Conservation (phyloP, 208 protist species). For the Crithidia thermophila region DNA sequence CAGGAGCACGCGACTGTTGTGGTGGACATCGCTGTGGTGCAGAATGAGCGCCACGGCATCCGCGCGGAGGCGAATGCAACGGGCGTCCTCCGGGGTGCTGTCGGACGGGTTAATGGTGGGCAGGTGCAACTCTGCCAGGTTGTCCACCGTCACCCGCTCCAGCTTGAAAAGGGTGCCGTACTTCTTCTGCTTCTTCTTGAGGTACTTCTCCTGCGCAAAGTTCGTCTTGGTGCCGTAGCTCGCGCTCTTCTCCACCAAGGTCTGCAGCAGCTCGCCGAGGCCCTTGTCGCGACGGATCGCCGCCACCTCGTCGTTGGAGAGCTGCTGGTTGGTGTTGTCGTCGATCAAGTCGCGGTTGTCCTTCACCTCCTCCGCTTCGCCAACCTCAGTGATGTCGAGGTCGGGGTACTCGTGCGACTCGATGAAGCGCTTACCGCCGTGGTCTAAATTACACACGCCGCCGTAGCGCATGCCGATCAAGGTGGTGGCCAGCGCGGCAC, state of each 20-base stretch:
- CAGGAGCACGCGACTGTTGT: constrained; percentile 71
- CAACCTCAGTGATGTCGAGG: constrained; percentile 74
- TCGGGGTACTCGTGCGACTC: constrained; percentile 83
- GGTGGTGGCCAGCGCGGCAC: constrained; percentile 57
- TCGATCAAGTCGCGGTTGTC: constrained; percentile 88
- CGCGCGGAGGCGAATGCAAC: constrained; percentile 68
- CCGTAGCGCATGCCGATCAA: constrained; percentile 85
- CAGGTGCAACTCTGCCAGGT: constrained; percentile 74
- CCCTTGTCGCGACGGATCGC: constrained; percentile 77
- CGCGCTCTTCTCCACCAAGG: constrained; percentile 81
- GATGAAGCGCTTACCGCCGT: constrained; percentile 54
- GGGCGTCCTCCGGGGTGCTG: constrained; percentile 60
- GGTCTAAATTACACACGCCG: constrained; percentile 72
- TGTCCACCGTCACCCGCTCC: constrained; percentile 72
- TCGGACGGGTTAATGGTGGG: constrained; percentile 84
- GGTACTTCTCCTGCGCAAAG: constrained; percentile 93
- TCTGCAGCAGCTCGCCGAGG: constrained; percentile 71
- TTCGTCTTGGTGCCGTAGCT: constrained; percentile 90
- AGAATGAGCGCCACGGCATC: constrained; percentile 89
- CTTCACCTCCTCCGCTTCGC: constrained; percentile 36
- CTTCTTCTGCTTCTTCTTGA: constrained; percentile 92
- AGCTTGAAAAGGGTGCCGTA: constrained; percentile 89
- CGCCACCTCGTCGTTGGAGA: constrained; percentile 79
- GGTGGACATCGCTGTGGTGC: constrained; percentile 84
- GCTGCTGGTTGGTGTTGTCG: constrained; percentile 79